Evolutionary conservation across 352 stramenopile species (phyloP).

Genomic region (Globisporangium radiosum): DNA sequence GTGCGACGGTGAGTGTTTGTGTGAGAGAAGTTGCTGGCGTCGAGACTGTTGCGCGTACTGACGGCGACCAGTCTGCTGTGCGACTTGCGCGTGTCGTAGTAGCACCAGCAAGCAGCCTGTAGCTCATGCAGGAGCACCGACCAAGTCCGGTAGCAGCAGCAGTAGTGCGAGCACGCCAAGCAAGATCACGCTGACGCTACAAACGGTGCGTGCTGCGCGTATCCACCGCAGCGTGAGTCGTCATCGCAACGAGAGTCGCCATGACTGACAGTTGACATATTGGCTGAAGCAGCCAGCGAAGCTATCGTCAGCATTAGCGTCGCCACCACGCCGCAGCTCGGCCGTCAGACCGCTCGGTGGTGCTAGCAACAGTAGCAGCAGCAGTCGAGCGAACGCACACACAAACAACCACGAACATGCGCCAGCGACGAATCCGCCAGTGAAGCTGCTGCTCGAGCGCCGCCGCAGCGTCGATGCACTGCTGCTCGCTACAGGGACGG

Average conservation of each 20-base stretch:
- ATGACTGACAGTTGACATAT: background rate
- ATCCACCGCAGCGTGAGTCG: background rate
- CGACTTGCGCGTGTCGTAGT: background rate
- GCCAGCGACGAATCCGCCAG: conserved; percentile 43
- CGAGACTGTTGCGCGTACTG: background rate
- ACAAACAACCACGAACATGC: conserved; percentile 6
- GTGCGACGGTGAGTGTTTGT: conserved; percentile 3
- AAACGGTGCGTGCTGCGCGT: conserved; percentile 12
- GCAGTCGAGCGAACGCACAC: background rate
- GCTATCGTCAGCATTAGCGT: background rate
- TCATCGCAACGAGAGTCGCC: background rate
- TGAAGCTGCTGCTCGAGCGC: conserved; percentile 56
- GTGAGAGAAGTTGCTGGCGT: background rate
- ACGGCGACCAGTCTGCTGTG: background rate
- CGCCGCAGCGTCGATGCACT: conserved; percentile 22
- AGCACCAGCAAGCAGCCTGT: background rate
- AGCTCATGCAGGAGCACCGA: background rate
- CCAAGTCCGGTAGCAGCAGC: background rate
- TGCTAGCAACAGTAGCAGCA: background rate
- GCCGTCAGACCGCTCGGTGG: background rate
- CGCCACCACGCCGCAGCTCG: background rate
- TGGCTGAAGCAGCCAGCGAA: conserved; percentile 1
- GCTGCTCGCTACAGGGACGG: background rate
- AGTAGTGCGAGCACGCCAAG: background rate
- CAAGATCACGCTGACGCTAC: conserved; percentile 12